Evolutionary conservation across 2,329 filamentous ascomycete genomes (phyloP), one percentile per base, ranked within the genome.

Genomic region (Neonectria magnoliae): DNA sequence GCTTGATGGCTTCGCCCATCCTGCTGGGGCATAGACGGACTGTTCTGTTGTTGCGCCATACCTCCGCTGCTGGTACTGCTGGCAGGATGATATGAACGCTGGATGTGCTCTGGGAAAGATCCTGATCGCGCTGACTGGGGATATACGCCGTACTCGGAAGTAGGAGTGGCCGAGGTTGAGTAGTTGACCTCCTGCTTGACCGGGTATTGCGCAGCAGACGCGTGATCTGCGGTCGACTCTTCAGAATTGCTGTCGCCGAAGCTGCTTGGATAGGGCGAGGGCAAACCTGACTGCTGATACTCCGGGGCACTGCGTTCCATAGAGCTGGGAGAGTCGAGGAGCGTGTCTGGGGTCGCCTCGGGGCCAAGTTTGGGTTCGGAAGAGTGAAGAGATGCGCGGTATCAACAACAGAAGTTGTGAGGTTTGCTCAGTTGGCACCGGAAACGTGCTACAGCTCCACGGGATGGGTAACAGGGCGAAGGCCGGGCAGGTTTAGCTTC

Each of bases 11-110:
- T 91, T 84, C 87, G 85, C 78, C 81, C 92, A 93, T 94, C 92
- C 88, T 90, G 88, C 85, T 93, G 85, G 90, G 91, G 87, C 87
- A 93, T 88, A 84, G 93, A 97, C 94, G 93, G 93, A 97, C 94
- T 97, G 91, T 93, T 93, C 91, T 93, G 83, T 84, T 86, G 89
- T 93, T 97, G 94, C 89, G 94, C 93, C 94, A 98, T 98, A 90
- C 91, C 91, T 90, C 89, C 91, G 83, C 81, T 83, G 82, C 91
- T 88, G 83, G 89, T 89, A 83, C 87, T 89, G 82, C 87, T 90
- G 81, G 93, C 85, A 81, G 90, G 90, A 82, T 93, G 91, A 85
- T 96, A 96, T 77, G 90, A 87, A 75, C 93, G 92, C 83, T 93
- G 90, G 79, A 96, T 88, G 81, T 97, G 94, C 76, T 97, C 93